phyloP scores from a whole-genome alignment of 2,329 filamentous ascomycete species.

The Ophiostoma tasmaniense region DNA sequence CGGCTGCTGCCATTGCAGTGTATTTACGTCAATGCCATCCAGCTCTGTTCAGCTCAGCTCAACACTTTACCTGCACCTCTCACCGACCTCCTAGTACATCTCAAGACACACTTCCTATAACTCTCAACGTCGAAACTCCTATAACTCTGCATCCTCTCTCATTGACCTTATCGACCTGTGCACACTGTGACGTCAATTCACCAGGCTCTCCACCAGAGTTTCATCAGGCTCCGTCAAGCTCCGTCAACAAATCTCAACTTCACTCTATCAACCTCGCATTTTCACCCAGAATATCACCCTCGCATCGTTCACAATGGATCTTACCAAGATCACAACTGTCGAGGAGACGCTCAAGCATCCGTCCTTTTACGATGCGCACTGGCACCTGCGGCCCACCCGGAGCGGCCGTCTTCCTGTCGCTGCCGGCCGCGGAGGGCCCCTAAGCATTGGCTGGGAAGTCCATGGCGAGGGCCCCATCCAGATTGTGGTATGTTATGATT shows the following conservation, averaged over 20 bases:
- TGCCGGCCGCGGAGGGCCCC: conserved; percentile 61
- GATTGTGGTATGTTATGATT: conserved; percentile 63
- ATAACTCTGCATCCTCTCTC: neutral
- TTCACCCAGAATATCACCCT: too few species aligned
- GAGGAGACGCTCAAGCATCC: conserved; percentile 56
- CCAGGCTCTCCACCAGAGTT: neutral
- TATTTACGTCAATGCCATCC: neutral
- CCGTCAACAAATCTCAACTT: neutral
- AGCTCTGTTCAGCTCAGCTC: neutral
- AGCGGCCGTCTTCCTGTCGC: conserved; percentile 57
- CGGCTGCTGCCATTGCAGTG: neutral
- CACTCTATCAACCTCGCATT: too few species aligned
- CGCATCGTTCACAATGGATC: neutral
- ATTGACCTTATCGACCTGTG: neutral
- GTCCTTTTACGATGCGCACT: conserved; percentile 57
- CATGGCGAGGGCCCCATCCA: conserved; percentile 67
- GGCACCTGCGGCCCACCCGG: conserved; percentile 58
- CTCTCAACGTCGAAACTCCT: neutral
- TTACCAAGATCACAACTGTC: conserved; percentile 30
- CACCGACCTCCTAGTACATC: neutral
- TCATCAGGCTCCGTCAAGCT: neutral
- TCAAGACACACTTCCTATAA: neutral
- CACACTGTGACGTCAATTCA: neutral
- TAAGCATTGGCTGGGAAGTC: conserved; percentile 70
- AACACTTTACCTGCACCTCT: neutral